phyloP scores from a whole-genome alignment of 164 flowering plant species.

The Umbilicus rupestris region DNA sequence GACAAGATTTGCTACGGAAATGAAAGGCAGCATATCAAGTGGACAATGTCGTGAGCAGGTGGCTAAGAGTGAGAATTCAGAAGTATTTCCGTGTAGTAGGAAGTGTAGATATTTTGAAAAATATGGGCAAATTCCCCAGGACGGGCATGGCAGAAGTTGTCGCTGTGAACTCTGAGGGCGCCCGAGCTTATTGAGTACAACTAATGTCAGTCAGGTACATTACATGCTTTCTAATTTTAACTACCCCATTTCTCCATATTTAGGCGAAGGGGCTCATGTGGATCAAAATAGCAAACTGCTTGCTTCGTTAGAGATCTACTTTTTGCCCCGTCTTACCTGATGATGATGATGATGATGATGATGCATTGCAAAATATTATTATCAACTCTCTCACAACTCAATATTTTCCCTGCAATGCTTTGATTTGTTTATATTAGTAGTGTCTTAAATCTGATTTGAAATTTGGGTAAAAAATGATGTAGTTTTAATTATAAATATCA shows the following conservation, averaged over 20 bases:
- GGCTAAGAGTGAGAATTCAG: neutral
- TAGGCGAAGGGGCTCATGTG: neutral
- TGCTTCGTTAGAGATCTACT: neutral
- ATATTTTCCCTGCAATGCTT: too few species aligned
- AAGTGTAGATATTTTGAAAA: slow-evolving; percentile 5
- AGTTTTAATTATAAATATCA: too few species aligned
- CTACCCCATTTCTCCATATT: neutral
- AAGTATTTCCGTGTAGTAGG: neutral
- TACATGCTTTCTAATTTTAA: neutral
- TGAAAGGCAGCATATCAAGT: slow-evolving; percentile 24
- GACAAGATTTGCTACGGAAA: slow-evolving; percentile 35
- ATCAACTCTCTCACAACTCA: too few species aligned
- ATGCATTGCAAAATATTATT: neutral
- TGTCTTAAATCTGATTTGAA: too few species aligned
- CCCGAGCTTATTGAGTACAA: neutral
- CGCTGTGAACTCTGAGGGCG: neutral
- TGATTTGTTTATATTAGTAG: too few species aligned
- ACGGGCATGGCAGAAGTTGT: neutral
- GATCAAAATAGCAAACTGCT: neutral
- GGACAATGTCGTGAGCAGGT: neutral
- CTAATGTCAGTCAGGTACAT: slow-evolving; percentile 4
- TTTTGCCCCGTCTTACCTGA: neutral
- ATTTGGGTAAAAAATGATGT: too few species aligned
- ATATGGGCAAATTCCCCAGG: neutral
- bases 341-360: neutral